Evolutionary conservation across 2,329 filamentous ascomycete species (phyloP).

Genomic region (Aspergillus sp.): DNA sequence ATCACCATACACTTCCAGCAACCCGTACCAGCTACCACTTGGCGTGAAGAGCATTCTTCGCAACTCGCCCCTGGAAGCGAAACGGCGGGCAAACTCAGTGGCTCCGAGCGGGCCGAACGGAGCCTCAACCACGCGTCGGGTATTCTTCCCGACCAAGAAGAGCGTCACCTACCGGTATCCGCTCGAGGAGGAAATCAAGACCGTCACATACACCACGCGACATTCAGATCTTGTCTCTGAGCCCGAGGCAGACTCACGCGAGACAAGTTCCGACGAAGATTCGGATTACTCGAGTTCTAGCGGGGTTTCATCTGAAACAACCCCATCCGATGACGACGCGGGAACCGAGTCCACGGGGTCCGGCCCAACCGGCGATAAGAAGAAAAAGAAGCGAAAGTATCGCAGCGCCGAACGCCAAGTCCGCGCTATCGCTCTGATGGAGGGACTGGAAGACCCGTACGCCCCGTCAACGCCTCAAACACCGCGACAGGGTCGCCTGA

Average conservation of each 20-base stretch:
- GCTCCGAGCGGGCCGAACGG: constrained; percentile 37
- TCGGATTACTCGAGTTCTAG: constrained; percentile 34
- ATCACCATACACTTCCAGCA: constrained; percentile 35
- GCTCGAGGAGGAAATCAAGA: constrained; percentile 64
- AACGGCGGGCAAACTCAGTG: constrained; percentile 47
- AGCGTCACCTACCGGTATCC: constrained; percentile 60
- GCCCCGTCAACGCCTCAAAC: constrained; percentile 55
- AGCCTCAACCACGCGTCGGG: constrained; percentile 38
- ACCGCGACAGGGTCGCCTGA: constrained; percentile 57
- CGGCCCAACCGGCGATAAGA: constrained; percentile 36
- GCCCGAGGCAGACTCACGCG: constrained; percentile 21
- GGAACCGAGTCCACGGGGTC: constrained; percentile 16
- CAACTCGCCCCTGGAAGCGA: constrained; percentile 49
- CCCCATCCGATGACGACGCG: constrained; percentile 39
- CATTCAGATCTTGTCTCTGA: constrained; percentile 58
- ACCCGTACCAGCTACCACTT: constrained; percentile 48
- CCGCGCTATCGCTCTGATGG: constrained; percentile 44
- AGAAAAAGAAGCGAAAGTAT: constrained; percentile 46
- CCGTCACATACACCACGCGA: constrained; percentile 57
- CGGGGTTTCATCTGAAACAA: constrained; percentile 34
- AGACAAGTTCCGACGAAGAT: constrained; percentile 29
- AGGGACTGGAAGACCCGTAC: constrained; percentile 50
- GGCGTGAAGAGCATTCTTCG: constrained; percentile 53
- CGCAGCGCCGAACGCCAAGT: constrained; percentile 41
- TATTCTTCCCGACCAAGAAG: constrained; percentile 61